These are phyloP conservation scores for Saturnispora mendoncae DNA, from an alignment of 805 yeast genomes.

Conservation along the genomic window DNA sequence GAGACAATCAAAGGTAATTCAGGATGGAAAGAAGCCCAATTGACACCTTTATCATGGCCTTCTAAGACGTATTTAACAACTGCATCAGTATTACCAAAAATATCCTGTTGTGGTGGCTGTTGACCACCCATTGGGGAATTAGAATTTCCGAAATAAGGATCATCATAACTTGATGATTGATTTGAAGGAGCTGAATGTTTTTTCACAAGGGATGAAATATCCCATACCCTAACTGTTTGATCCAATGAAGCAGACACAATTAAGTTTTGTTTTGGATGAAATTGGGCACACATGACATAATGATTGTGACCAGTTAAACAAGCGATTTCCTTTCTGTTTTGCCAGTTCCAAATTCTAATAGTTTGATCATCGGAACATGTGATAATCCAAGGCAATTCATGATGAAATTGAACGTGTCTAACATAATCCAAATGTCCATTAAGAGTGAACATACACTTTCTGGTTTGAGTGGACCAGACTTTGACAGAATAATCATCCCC, in stretches of 20 bases:
- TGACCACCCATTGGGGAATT: slow-evolving; percentile 3
- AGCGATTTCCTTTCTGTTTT: slow-evolving; percentile 93
- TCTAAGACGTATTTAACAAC: slow-evolving; percentile 91
- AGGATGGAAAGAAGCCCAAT: slow-evolving; percentile 98
- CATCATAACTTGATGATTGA: slow-evolving; percentile 25
- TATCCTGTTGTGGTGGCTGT: slow-evolving; percentile 76
- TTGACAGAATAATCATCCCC: slow-evolving; percentile 94
- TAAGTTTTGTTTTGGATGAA: slow-evolving; percentile 92
- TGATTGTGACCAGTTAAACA: slow-evolving; percentile 97
- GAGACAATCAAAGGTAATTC: slow-evolving; percentile 90
- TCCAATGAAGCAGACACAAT: slow-evolving; percentile 94
- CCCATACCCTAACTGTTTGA: slow-evolving; percentile 99
- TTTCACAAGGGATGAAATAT: slow-evolving; percentile 87
- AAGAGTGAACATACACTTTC: slow-evolving; percentile 86
- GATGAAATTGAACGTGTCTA: slow-evolving; percentile 90
- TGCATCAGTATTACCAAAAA: slow-evolving; percentile 90
- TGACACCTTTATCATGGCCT: slow-evolving; percentile 98
- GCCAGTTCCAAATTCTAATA: slow-evolving; percentile 99
- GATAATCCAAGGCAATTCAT: slow-evolving; percentile 94
- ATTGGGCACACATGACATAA: slow-evolving; percentile 96
- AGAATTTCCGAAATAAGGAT: slow-evolving; percentile 37
- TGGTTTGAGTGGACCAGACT: slow-evolving; percentile 90
- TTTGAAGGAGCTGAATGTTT: slow-evolving; percentile 66
- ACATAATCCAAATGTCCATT: slow-evolving; percentile 93
- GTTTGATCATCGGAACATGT: slow-evolving; percentile 98